Base-by-base conservation (phyloP, 371 early-diverging fungal genomes). In the Rhizopus microsporus region DNA sequence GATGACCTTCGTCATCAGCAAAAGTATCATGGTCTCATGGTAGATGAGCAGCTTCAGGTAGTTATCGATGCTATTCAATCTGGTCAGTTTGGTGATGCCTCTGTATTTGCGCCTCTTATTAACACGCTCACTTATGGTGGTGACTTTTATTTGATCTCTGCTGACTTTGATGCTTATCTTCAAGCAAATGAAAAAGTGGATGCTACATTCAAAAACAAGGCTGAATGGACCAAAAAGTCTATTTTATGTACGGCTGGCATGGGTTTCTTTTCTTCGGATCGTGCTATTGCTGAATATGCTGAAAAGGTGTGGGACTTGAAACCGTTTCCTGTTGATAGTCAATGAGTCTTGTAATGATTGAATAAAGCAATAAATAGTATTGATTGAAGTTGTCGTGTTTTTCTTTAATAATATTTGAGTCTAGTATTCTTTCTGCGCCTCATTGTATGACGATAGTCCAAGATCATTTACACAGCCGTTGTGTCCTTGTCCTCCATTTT, bases 261-360 rank as follows among this genome's bases (percentile, higher is more conserved):
- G 95, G 89, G 92, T 68, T 92, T 93, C 72, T 95, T 95, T 79
- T 90, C 91, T 43, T 84, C 91, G 23, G 89, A 88, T 63, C 84
- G 95, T 58, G 81, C 92, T 40, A 88, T 93, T 72, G 69, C 80
- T 63, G 94, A 95, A 60, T 95, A 94, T 60, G 95, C 94, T 32
- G 83, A 89, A 58, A 79, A 84, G 49, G 91, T 95, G 64, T 95
- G 95, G 95, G 77, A 89, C n/a, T 16, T 65, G 23, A 57, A 65
- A 33, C 57, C 65, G 42, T 37, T 60, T 15, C 16, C 44, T 44
- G 23, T 44, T 23, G 23, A 23, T 23, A 2, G 23, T 23, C 23
- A 2, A 23, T 23, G 23, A 23, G 23, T 23, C 23, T 23, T 23
- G 23, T 23, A 23, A 23, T 23, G 23, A 23, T 23, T 23, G 2